phyloP scores from a whole-genome alignment of 2,329 filamentous ascomycete genomes.

The Cytospora piceicola region DNA sequence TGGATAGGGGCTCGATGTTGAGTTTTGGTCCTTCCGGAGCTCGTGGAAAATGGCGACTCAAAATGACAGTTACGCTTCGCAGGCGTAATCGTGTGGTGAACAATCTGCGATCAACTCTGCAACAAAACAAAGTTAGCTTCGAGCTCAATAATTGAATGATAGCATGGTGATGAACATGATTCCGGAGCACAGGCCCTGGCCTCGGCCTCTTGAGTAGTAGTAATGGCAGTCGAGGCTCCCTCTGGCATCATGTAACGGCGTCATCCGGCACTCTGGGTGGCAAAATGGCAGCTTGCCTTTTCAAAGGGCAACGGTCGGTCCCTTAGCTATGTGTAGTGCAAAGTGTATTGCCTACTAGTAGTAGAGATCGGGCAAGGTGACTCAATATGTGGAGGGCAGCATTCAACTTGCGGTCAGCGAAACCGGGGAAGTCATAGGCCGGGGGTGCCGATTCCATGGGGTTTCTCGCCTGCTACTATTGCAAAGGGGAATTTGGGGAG shows the following conservation, averaged over 20 bases:
- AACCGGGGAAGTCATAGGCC: constrained; percentile 13
- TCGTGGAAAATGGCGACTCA: constrained; percentile 18
- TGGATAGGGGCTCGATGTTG: background rate
- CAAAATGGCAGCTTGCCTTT: background rate
- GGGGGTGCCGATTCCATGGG: background rate
- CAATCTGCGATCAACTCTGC: background rate
- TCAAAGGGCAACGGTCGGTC: background rate
- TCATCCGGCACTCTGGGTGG: background rate
- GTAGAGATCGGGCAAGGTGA: constrained; percentile 10
- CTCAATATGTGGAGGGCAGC: constrained; percentile 9
- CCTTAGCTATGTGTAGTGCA: background rate
- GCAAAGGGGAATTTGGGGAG: background rate
- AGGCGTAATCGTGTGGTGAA: background rate
- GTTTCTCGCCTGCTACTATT: background rate
- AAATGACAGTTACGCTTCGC: constrained; percentile 7
- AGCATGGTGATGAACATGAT: background rate
- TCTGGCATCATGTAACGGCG: background rate
- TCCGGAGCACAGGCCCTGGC: background rate
- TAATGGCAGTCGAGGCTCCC: background rate
- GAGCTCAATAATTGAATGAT: background rate
- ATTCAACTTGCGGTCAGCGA: constrained; percentile 30
- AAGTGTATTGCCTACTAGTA: background rate
- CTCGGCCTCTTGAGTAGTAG: background rate
- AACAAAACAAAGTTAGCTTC: background rate
- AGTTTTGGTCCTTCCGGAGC: background rate